Base-by-base conservation (phyloP, 163 green algal species). In the Chlamydomonas reinhardtii region DNA sequence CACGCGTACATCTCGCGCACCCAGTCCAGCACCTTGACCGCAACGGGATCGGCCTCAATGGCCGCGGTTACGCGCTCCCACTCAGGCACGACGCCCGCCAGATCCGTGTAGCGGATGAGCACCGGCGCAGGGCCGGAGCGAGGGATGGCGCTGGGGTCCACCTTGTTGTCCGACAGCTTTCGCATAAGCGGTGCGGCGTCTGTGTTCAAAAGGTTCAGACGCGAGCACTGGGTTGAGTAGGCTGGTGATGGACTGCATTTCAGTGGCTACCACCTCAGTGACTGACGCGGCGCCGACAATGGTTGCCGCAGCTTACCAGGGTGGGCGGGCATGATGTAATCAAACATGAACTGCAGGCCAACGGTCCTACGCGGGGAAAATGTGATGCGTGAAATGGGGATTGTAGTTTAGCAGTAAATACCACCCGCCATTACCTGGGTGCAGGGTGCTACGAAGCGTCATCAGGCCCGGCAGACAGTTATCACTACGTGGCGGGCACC, bases 1-100 rank as follows among this genome's bases (percentile, higher is more conserved):
- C 96, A 98, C 4, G 92, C 95, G 73, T 98, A 98, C 96, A 99
- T 99, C 91, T 99, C 96, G 15, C 94, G 93, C 35, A 97, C 93
- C 94, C 94, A 97, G 64, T 90, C 91, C 75, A 85, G 69, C 56
- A 75, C 35, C 87, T 97, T 89, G 32, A 96, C 96, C 0, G 95
- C 90, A 12, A 92, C 89, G 17, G 89, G 75, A 83, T 98, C 93
- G 4, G 78, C 88, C 90, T 99, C 97, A 31, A 99, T 98, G 48
- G 89, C 83, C 0, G 92, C 93, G 2, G 96, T 95, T 35, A 91
- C 85, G 27, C 76, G 73, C 89, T 98, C 95, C 97, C 97, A 99
- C 32, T 95, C 91, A 0, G 92, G 93, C 35, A 74, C 72, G 16
- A 90, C 73, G 12, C 54, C 83, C 37, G 39, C 37, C 22, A 92